Conservation (phyloP, 345 rosid species). For the Bruguiera sexangula region DNA sequence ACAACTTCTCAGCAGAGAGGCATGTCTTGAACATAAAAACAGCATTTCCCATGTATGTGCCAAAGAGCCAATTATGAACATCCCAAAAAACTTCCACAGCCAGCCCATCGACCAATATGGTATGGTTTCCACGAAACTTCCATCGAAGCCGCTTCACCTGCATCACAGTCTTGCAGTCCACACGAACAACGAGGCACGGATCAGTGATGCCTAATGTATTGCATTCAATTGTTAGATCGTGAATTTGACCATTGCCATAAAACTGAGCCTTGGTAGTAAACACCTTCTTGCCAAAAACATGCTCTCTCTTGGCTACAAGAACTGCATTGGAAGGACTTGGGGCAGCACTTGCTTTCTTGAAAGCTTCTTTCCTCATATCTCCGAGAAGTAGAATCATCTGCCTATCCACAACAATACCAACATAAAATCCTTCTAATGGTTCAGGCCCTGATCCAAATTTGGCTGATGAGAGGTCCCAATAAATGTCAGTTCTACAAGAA, state of each 20-base stretch:
- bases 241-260: constrained; percentile 55
- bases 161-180: constrained; percentile 77
- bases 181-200: constrained; percentile 63
- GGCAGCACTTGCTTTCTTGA: constrained; percentile 54
- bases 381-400: constrained; percentile 83
- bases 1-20: constrained; percentile 62
- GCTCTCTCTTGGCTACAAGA: constrained; percentile 74
- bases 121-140: constrained; percentile 87
- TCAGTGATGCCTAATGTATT: constrained; percentile 50
- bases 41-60: constrained; percentile 64
- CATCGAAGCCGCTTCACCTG: constrained; percentile 71
- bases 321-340: constrained; percentile 42
- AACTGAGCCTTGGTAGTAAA: constrained; percentile 70
- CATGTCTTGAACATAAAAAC: constrained; percentile 93
- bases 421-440: constrained; percentile 79
- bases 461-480: constrained; percentile 83
- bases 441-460: constrained; percentile 89
- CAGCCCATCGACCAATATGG: constrained; percentile 67
- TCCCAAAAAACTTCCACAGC: constrained; percentile 90
- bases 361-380: constrained; percentile 86
- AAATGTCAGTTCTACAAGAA: constrained; percentile 60
- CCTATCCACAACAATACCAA: constrained; percentile 63
- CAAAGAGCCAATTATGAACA: constrained; percentile 87
- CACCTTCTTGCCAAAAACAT: constrained; percentile 69
- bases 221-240: constrained; percentile 69